Base-by-base conservation (phyloP, 2,329 filamentous ascomycete species). In the Rutstroemia sp. region DNA sequence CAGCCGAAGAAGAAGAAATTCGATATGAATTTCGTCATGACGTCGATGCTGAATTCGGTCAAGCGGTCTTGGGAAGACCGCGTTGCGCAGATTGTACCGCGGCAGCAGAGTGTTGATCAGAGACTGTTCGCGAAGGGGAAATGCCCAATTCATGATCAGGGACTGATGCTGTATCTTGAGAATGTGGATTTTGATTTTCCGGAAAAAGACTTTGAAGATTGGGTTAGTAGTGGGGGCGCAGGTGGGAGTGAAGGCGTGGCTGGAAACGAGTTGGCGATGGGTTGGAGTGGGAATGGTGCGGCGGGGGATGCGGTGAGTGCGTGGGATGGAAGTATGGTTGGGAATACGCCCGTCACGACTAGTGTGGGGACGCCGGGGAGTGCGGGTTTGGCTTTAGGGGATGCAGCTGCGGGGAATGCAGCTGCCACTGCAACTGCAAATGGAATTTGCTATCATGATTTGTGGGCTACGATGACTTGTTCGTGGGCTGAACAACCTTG, bases 401-500 rank as follows among this genome's bases (percentile, higher is more conserved):
- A 45, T 45, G 42, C 10, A 10, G 42, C 4, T 45, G 42, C n/a
- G 42, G 12, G n/a, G 41, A 44, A 1, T 16, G 41, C 14, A 7
- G 41, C 14, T 19, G 41, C 14, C 4, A 4, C 8, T 4, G 41
- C 14, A 12, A n/a, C 19, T n/a, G 41, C 4, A 5, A n/a, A 16
- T 9, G 38, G 14, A 21, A 48, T 23, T 10, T 30, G 56, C 2
- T 63, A 65, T 58, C 59, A 62, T 51, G 63, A 66, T 56, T 39
- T 68, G 9, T 68, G 66, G 66, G 64, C 62, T 7, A 67, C 64
- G 4, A 67, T 69, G 66, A 67, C 65, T 14, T 58, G 61, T 12
- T 63, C 56, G 10, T 67, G 66, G 63, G 64, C 62, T 9, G 59
- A 9, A 10, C 27, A 30, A 34, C 30, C 30, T 14, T 34, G 30